Percentiles rank a stretch among this genome's conserved stretches.
Evolutionary conservation across 202 grass and related monocot species (phyloP).

Genomic region (Bolboschoenoplectus hybrid): DNA sequence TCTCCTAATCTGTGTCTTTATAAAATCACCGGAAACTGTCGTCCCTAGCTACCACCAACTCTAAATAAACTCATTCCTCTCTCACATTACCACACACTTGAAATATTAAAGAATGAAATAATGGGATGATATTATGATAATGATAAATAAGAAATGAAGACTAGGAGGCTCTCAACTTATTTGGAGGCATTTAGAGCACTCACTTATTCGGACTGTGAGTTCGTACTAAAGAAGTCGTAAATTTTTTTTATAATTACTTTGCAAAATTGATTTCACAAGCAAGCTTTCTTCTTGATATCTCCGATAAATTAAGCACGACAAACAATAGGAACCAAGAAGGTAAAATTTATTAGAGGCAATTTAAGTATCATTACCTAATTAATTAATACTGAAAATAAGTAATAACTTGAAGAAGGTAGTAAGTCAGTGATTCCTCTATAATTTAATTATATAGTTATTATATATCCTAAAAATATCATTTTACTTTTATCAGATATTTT

Average conservation of each 20-base stretch:
- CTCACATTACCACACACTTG: background rate
- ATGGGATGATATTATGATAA: background rate
- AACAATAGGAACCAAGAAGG: background rate
- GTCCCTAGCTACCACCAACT: background rate
- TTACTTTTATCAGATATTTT: background rate
- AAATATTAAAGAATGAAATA: background rate
- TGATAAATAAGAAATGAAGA: background rate
- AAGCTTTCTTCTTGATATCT: background rate
- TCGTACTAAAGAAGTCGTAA: background rate
- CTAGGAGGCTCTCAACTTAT: background rate
- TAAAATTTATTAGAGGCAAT: background rate
- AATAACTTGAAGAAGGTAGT: background rate
- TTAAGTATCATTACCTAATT: background rate
- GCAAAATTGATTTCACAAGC: background rate
- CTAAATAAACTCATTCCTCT: conserved; percentile 8
- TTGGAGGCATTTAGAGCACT: background rate
- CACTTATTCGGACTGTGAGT: background rate
- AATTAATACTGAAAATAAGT: background rate
- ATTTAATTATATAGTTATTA: background rate
- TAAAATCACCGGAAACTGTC: conserved; percentile 30
- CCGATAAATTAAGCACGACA: no score
- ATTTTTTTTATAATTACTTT: background rate
- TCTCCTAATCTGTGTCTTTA: conserved; percentile 36
- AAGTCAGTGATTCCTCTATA: background rate
- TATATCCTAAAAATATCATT: background rate